Base-by-base conservation (phyloP, 2,329 filamentous ascomycete species). In the Penicillium sp. region DNA sequence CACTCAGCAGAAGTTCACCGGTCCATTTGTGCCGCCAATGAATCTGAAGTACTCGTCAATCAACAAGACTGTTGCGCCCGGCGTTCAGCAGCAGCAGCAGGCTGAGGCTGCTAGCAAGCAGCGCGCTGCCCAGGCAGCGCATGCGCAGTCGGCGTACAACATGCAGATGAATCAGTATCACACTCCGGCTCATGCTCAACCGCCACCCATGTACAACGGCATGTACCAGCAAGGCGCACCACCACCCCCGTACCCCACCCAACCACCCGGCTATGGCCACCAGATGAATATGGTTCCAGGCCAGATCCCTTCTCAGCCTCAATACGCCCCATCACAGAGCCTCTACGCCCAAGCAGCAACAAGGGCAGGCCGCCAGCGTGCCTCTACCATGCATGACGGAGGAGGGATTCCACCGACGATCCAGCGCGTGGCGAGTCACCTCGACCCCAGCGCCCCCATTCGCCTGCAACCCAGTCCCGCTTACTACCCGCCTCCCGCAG, bases 1-100 rank as follows among this genome's bases (percentile, higher is more conserved):
- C 66, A 98, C 93, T 0, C 93, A 98, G 67, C 88, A 95, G 66
- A 98, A 97, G 75, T 98, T 87, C 67, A 96, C 91, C 0, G 91
- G 90, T 0, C 90, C 91, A 3, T 98, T 98, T 66, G 88, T 97
- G 42, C 93, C 93, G 7, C 92, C 92, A 2, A 95, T 96, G 90
- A 95, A 95, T 65, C 76, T 97, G 52, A 96, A 96, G 69, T 84
- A 89, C 18, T 89, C 87, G 62, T 87, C 88, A 2, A 78, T 88
- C 47, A 91, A 88, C 67, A 82, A 93, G 64, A 95, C 92, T 18
- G 89, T 91, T 12, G 90, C 92, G 5, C 92, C 91, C 4, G 92
- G 91, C 33, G 93, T 95, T 13, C 90, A 95, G 67, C 91, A 96
- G 69, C 93, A 97, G 67, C 89, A 95, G 66, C 89, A 95, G 72